phyloP scores from a whole-genome alignment of 176 grass and related monocot genomes.

The Musa acuminata region DNA sequence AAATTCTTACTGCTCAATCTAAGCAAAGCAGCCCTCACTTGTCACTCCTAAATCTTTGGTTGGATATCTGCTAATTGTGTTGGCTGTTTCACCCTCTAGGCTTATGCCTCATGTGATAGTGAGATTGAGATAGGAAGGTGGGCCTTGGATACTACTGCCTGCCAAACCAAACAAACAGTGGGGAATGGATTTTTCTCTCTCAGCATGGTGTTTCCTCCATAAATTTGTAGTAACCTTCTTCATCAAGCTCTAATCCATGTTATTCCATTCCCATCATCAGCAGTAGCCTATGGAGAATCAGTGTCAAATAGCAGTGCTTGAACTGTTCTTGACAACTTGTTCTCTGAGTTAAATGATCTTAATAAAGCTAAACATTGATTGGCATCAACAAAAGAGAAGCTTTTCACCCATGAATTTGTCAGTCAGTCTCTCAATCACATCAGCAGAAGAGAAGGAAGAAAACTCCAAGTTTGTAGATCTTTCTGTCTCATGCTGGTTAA shows the following conservation, averaged over 20 bases:
- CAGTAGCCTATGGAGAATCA: neutral
- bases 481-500: neutral
- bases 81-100: neutral
- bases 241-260: neutral
- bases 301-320: neutral
- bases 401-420: no score
- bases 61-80: neutral
- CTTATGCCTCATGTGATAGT: neutral
- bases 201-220: neutral
- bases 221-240: neutral
- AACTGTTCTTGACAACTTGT: neutral
- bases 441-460: neutral
- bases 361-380: neutral
- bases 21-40: neutral
- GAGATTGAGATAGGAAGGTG: neutral
- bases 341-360: neutral
- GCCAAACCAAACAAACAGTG: neutral
- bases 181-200: neutral
- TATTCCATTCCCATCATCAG: neutral
- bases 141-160: constrained; percentile 5
- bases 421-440: neutral
- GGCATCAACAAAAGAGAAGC: no score
- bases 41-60: no score
- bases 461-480: neutral
- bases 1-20: constrained; percentile 1